Evolutionary conservation across 2,329 filamentous ascomycete genomes (phyloP), one percentile per base, ranked within the genome.

Genomic region (Drechslerella stenobrocha): DNA sequence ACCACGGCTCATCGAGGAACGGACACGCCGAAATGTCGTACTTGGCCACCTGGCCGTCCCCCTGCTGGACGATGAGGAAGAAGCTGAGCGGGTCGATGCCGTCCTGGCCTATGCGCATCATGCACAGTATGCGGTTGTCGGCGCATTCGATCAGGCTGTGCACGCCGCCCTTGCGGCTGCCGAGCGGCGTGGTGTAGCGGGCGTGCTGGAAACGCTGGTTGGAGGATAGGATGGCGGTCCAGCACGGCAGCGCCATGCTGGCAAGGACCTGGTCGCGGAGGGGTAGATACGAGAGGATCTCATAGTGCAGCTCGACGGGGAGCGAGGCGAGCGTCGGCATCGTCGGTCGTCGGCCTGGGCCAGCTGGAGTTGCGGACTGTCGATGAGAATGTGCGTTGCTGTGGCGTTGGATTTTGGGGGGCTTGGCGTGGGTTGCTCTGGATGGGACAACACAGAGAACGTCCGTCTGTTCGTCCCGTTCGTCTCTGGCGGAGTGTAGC

Each of bases 1-100:
- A 65, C 9, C 50, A 28, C 22, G 60, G 52, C 7, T 65, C 60
- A 22, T 65, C 60, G 37, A 65, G 34, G n/a, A 65, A 46, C 8
- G 51, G 46, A 7, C 45, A 65, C 9, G 56, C 26, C 35, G 60
- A 47, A 1, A 65, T 52, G 23, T 65, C 60, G 30, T 50, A 50
- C n/a, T 57, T 20, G 37, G 18, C 13, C 1, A 57, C 8, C 1
- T 37, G 46, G 20, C 20, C 28, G 9, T 20, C 35, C 32, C 32
- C 9, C 28, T 48, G 40, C 1, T 20, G 30, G 11, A 35, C 15
- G 6, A 15, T 56, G 23, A 32, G 45, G 24, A 32, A 44, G 18
- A 57, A 65, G 3, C 46, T 28, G n/a, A 37, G 45, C 15, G 57
- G 50, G 8, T 45, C 22, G 3, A 37, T 34, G 15, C 51, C 22